Conservation (phyloP, 352 stramenopile species). For the Globisporangium megalacanthum region DNA sequence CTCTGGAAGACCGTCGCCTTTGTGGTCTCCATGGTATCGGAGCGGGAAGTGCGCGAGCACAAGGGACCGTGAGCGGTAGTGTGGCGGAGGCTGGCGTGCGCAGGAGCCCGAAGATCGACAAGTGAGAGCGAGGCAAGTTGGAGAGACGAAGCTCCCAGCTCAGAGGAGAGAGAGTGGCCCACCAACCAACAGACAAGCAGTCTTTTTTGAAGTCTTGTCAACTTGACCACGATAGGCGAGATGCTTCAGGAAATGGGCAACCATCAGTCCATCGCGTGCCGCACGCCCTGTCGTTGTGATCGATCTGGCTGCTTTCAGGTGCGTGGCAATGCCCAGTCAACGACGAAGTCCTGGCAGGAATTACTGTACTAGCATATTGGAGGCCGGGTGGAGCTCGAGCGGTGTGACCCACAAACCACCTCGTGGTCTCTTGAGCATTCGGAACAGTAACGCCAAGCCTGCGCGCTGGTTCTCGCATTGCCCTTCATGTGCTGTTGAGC, state of each 20-base stretch:
- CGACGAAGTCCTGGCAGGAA: too few species aligned
- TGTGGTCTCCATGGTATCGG: constrained; percentile 7
- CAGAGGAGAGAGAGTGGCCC: neutral
- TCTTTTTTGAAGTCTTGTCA: neutral
- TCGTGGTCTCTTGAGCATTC: too few species aligned
- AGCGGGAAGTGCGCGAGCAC: neutral
- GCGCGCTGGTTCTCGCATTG: too few species aligned
- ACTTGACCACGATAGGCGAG: constrained; percentile 1
- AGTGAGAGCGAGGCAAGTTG: neutral
- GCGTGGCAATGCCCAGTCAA: too few species aligned
- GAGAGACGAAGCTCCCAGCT: neutral
- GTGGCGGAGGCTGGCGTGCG: neutral
- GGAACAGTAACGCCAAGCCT: too few species aligned
- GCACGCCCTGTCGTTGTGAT: neutral
- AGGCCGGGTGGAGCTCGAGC: too few species aligned
- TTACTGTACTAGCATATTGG: too few species aligned
- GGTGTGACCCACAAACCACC: too few species aligned
- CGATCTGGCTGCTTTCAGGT: too few species aligned
- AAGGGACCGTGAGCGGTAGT: neutral
- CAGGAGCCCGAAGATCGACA: neutral
- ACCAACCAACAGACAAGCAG: neutral
- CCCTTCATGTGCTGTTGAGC: too few species aligned
- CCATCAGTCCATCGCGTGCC: neutral
- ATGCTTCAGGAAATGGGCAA: constrained; percentile 3
- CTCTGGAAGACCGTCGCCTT: constrained; percentile 9